Base-by-base conservation (phyloP, 306 rosid genomes). In the Lathyrus sativus region DNA sequence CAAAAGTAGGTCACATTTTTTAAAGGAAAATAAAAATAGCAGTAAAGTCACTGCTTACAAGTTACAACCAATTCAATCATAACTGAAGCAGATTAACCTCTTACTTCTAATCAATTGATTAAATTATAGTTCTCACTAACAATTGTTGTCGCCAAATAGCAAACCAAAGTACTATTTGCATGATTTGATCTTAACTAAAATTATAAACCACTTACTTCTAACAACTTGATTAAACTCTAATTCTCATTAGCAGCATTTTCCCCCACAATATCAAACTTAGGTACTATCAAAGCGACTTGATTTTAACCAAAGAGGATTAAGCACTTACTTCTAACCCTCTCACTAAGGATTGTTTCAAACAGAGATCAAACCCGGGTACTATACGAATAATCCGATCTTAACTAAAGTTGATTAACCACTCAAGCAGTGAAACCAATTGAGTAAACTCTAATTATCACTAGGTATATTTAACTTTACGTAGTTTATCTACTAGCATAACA, bases 1-100 rank as follows among this genome's bases (percentile, higher is more conserved):
- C 85, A 79, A 14, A 55, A 66, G 55, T 76, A 26, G 48, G 67
- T 28, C 19, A 43, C 61, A 51, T 7, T 56, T 60, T 56, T 22
- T 66, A 38, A 2, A 7, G 15, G 46, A 44, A 11, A 26, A 18
- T 1, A 58, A 77, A 45, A 4, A 9, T 18, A 61, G 11, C 19
- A 43, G 11, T 26, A 35, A 56, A 26, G 61, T 33, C 15, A 44
- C 33, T 29, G 2, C 28, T 26, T 26, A 26, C 3, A 26, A 26
- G 28, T 26, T 26, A 26, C 37, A n/a, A n/a, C n/a, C n/a, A n/a
- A n/a, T n/a, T n/a, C n/a, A n/a, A n/a, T n/a, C n/a, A n/a, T n/a
- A n/a, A n/a, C n/a, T n/a, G n/a, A n/a, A n/a, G n/a, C n/a, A n/a
- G n/a, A n/a, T n/a, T n/a, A n/a, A n/a, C n/a, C n/a, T n/a, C n/a